Evolutionary conservation across 306 rosid genomes (phyloP), one percentile per base, ranked within the genome.

Genomic region (Alnus glutinosa): DNA sequence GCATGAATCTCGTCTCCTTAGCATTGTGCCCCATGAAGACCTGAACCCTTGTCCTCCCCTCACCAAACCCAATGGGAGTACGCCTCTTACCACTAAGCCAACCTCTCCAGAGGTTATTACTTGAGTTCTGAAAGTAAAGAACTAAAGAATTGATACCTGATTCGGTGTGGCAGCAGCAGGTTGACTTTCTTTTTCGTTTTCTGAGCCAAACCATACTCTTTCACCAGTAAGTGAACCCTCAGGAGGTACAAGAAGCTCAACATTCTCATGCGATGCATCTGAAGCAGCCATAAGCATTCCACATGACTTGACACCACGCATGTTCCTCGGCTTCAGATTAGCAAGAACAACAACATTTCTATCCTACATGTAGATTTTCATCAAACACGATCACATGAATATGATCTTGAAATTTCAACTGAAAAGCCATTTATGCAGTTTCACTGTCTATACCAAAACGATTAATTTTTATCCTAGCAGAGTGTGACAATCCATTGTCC

Each of bases 231-330:
- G 80, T 50, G 98, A 93, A 81, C 80, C 92, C 71, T 88, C 88
- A 2, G 98, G 98, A 71, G 98, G 98, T 75, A 80, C 84, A 73
- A 95, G 92, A 88, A 92, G 98, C 87, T 95, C 97, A 78, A 95
- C 94, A 76, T 87, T 89, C 70, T 90, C 92, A 75, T 91, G 98
- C 54, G 88, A 84, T 49, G 89, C 85, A 86, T 95, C 97, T 74
- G 98, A 92, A 77, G 98, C 98, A 48, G 98, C 98, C 97, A 95
- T 88, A 76, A 95, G 92, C 98, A 95, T 95, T 78, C 98, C 98
- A 47, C 73, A 54, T 52, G 98, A 95, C 85, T 92, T 92, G 76
- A 95, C 90, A 23, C 97, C 98, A 71, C 98, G 94, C 98, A 95
- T 92, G 85, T 91, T 95, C 85, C 98, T 89, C 30, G 97, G 89